These are phyloP conservation scores for Poronia punctata DNA, from an alignment of 495 filamentous ascomycete species.

Conservation along the genomic window DNA sequence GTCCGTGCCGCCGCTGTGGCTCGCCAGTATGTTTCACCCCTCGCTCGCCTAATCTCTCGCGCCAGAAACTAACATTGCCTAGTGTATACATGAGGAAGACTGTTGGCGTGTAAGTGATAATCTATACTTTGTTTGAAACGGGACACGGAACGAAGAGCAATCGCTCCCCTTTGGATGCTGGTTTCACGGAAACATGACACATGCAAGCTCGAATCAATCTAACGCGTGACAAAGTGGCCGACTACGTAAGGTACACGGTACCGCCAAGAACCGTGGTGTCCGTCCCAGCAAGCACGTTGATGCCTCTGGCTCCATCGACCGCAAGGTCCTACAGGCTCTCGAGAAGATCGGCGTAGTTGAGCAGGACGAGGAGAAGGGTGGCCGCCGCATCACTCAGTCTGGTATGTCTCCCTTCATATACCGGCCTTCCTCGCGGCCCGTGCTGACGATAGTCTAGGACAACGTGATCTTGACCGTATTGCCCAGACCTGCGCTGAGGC, in stretches of 20 bases:
- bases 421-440: background rate
- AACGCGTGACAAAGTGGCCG: slow-evolving; percentile 12
- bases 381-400: slow-evolving; percentile 89
- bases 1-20: slow-evolving; percentile 91
- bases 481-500: slow-evolving; percentile 67
- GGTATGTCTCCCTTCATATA: slow-evolving; percentile 28
- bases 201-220: background rate
- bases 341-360: slow-evolving; percentile 99
- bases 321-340: slow-evolving; percentile 89
- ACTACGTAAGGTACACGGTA: slow-evolving; percentile 79
- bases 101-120: slow-evolving; percentile 65
- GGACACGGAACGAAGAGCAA: too few species aligned
- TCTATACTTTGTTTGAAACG: too few species aligned
- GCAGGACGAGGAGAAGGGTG: slow-evolving; percentile 94
- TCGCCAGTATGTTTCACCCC: slow-evolving; percentile 51
- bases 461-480: slow-evolving; percentile 97
- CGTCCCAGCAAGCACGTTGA: slow-evolving; percentile 92
- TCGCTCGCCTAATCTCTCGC: background rate
- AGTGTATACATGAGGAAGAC: slow-evolving; percentile 95
- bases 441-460: slow-evolving; percentile 34
- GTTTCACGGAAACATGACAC: slow-evolving; percentile 31
- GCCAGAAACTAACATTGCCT: background rate
- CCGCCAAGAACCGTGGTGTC: slow-evolving; percentile 90
- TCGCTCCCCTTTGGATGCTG: too few species aligned
- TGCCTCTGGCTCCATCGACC: slow-evolving; percentile 88